Base-by-base conservation (phyloP, 2,329 filamentous ascomycete species). In the Pseudogymnoascus sp. region DNA sequence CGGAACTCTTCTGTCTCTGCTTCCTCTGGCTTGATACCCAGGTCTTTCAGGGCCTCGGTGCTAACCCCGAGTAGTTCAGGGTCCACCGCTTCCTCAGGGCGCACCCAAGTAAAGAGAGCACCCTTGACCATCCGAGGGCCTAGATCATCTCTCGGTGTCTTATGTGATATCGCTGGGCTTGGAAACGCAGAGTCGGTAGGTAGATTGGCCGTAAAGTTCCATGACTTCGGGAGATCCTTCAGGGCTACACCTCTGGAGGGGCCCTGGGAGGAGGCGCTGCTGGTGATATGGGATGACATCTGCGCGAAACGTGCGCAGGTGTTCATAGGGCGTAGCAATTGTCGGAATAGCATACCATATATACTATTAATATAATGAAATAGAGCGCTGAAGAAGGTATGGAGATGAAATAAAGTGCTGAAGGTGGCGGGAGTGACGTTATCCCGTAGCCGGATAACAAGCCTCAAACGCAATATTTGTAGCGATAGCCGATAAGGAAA, bases 71-170 rank as follows among this genome's bases (percentile, higher is more conserved):
- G 82, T 15, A 99, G 80, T 72, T 97, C 90, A 0, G 91, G 85
- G 21, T 88, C 83, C 66, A 87, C 80, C 26, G 87, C 83, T 19
- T 81, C 76, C 70, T 93, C 89, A 0, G 95, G 95, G 3, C 92
- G 86, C 19, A 99, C 92, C 81, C 88, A 99, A 7, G 93, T 96
- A 77, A 90, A 99, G 60, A 93, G 77, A 3, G 95, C 93, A 64
- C 87, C 85, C 72, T 88, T 91, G 42, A 99, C 95, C 74, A 91
- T 82, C 59, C 93, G 88, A 15, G 95, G 93, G 0, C 84, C 82
- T 59, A 97, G 87, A 37, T 88, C 78, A 63, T 88, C 83, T 70
- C 93, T 86, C 1, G 91, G 88, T 0, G 91, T 91, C 68, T 85
- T 83, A 75, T 97, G 91, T 0, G 93, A 97, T 64, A 83, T 82